Evolutionary conservation across 108 stramenopile species (phyloP), one percentile per base, ranked within the genome.

Genomic region (Fragilaria crotonensis): DNA sequence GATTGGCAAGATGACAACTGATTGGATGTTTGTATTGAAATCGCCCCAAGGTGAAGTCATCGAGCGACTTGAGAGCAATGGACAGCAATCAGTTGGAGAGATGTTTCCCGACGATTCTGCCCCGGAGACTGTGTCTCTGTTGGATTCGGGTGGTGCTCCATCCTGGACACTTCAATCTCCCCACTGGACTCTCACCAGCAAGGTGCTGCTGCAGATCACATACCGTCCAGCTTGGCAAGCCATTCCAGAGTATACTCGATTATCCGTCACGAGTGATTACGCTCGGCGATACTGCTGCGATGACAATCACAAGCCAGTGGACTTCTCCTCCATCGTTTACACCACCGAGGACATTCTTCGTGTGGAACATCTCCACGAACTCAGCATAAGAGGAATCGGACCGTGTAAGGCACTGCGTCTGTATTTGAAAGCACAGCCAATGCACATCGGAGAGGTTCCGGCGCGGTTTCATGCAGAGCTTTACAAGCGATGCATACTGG

Each of bases 201-300:
- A 68, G 14, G 50, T 66, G 33, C 50, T 81, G 32, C 70, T 91
- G 41, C 70, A 72, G 29, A 59, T 88, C 18, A 82, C 84, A 0
- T 86, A 88, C 64, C 64, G 80, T 47, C 90, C 90, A 1, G 70
- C 80, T 5, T 81, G 78, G 63, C 86, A 88, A 55, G 80, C 77
- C 29, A 60, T 82, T 41, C 82, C 86, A 46, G 76, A 81, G 45
- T 80, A 75, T 62, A 91, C 90, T 0, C 64, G 66, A 5, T n/a
- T 32, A 19, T 20, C 21, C 18, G 2, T 25, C 26, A 25, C 51
- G 25, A 52, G 25, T 3, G 51, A 52, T 23, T 3, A 25, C 3
- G 21, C 23, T 26, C 33, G 54, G 18, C 54, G 54, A 22, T 19
- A 11, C 21, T 21, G n/a, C 17, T 56, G 54, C 27, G 19, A n/a